Evolutionary conservation across 225 moss, liverwort and hornwort species (phyloP).

Genomic region (Rhytidiadelphus loreus): DNA sequence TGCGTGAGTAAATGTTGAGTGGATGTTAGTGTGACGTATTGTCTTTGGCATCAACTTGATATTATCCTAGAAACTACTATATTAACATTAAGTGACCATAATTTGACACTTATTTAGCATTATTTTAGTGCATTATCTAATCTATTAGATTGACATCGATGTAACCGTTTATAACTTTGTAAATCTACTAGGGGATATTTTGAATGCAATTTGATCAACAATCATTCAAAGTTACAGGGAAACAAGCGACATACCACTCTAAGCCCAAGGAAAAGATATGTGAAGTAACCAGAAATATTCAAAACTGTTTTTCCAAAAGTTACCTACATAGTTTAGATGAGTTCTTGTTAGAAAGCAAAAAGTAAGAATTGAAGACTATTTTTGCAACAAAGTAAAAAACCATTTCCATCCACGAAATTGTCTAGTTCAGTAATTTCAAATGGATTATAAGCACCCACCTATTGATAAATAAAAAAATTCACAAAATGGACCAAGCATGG

Average conservation of each 20-base stretch:
- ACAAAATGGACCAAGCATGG: background rate
- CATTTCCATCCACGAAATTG: background rate
- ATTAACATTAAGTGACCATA: background rate
- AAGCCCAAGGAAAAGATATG: slow-evolving; percentile 76
- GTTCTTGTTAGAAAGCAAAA: background rate
- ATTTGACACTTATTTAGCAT: background rate
- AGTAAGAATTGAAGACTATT: background rate
- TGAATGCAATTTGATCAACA: background rate
- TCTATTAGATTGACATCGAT: background rate
- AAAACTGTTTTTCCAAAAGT: slow-evolving; percentile 66
- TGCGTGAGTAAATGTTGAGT: background rate
- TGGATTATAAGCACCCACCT: background rate
- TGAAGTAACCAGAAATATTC: slow-evolving; percentile 70
- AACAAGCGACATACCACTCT: slow-evolving; percentile 42
- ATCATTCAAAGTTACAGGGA: background rate
- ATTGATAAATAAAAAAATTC: background rate
- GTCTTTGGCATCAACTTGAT: background rate
- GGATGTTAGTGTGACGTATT: background rate
- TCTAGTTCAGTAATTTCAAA: background rate
- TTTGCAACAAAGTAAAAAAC: background rate
- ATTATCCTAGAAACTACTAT: background rate
- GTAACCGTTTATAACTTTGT: background rate
- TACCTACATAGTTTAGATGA: slow-evolving; percentile 29
- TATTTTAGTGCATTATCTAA: background rate
- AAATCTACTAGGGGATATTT: background rate